Evolutionary conservation across 306 rosid species (phyloP), one percentile per base, ranked within the genome.

Genomic region (Acacia acuminata): DNA sequence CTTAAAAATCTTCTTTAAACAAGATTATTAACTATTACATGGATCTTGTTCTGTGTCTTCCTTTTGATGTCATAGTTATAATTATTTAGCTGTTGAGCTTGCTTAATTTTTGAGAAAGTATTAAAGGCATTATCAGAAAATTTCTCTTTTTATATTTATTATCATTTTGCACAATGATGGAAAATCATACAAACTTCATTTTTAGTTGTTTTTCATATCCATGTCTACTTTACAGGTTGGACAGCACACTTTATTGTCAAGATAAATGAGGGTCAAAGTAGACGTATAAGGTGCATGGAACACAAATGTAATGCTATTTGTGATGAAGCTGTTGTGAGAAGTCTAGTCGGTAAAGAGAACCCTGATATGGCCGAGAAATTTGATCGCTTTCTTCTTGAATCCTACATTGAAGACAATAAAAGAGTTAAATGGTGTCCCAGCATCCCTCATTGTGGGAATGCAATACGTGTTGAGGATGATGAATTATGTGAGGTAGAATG

Each of bases 401-500:
- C 99, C 16, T 96, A 92, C 85, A 96, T 96, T n/a, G 99, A 96
- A 87, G 99, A 96, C 86, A 96, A 96, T 76, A 96, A 89, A 82
- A 94, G 94, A 85, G 99, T 96, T 38, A 94, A 91, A 86, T 96
- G 99, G 99, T 96, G 99, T 86, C 99, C 99, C 8, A 96, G 99
- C 78, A 83, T 88, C 2, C 99, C 99, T 76, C 97, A 96, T 82
- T 96, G 99, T 82, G 99, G 98, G 82, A 94, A 94, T 86, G 99
- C 99, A 78, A 89, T 96, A 84, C 94, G 99, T n/a, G 89, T 90
- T 27, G 98, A 90, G 86, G 97, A 91, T 77, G 99, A 90, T 74
- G 89, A 90, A 56, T 85, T 91, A 75, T 96, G 97, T 22, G 99
- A 96, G 87, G 93, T 96, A 79, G 98, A 96, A 88, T 96, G 99